Evolutionary conservation across 371 early-diverging fungal genomes (phyloP).

Genomic region (Apophysomyces elegans): DNA sequence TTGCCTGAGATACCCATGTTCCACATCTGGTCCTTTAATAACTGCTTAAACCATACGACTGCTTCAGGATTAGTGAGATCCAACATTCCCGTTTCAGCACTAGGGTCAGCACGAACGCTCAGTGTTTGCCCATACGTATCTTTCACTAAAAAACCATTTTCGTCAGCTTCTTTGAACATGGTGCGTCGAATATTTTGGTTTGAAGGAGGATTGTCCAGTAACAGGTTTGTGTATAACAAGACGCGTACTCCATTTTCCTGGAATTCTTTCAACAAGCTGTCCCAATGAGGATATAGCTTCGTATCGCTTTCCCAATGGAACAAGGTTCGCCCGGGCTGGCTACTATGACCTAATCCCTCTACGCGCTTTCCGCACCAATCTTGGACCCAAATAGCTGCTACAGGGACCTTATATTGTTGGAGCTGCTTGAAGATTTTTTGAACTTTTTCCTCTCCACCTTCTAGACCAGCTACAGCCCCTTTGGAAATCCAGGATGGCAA

Average conservation of each 20-base stretch:
- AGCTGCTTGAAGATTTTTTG: slow-evolving; percentile 33
- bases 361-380: slow-evolving; percentile 56
- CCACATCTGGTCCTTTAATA: slow-evolving; percentile 41
- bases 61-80: slow-evolving; percentile 51
- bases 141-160: slow-evolving; percentile 40
- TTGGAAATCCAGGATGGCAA: slow-evolving; percentile 53
- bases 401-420: slow-evolving; percentile 31
- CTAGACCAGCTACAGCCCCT: slow-evolving; percentile 52
- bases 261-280: slow-evolving; percentile 36
- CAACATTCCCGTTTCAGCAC: slow-evolving; percentile 38
- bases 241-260: slow-evolving; percentile 26
- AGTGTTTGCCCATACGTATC: neutral
- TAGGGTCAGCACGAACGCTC: neutral
- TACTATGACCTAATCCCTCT: slow-evolving; percentile 22
- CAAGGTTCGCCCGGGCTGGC: slow-evolving; percentile 39
- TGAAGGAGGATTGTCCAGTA: slow-evolving; percentile 20
- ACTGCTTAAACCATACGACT: slow-evolving; percentile 46
- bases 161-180: slow-evolving; percentile 37
- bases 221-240: slow-evolving; percentile 45
- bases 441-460: slow-evolving; percentile 51
- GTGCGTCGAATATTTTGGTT: slow-evolving; percentile 30
- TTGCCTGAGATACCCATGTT: slow-evolving; percentile 39
- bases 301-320: slow-evolving; percentile 57
- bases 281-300: slow-evolving; percentile 51
- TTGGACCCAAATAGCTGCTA: slow-evolving; percentile 49